Evolutionary conservation across 1,139 yeast species (phyloP).

Genomic region (Yamadazyma songkhlaensis): DNA sequence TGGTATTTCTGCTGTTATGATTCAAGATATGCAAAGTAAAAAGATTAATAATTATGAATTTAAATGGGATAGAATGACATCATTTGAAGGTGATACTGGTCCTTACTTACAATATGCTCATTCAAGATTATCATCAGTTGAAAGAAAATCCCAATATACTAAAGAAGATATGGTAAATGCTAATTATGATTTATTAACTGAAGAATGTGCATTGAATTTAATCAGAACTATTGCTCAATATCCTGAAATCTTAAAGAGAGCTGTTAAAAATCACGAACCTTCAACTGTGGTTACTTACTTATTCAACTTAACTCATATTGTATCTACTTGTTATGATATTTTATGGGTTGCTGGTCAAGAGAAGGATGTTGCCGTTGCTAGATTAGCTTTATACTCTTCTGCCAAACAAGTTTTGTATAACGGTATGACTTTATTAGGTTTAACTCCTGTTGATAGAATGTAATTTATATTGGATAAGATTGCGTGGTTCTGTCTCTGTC

Average conservation of each 20-base stretch:
- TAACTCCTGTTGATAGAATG: constrained; percentile 99
- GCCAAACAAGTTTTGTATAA: constrained; percentile 89
- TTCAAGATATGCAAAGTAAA: constrained; percentile 98
- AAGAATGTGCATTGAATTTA: constrained; percentile 71
- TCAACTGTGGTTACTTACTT: constrained; percentile 92
- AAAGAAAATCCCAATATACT: constrained; percentile 69
- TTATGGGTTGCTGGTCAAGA: constrained; percentile 98
- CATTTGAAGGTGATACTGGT: constrained; percentile 99
- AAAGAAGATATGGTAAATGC: constrained; percentile 53
- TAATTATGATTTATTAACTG: constrained; percentile 68
- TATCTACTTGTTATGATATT: constrained; percentile 91
- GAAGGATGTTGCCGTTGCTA: constrained; percentile 80
- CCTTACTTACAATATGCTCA: constrained; percentile 99
- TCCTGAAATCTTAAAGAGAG: constrained; percentile 86
- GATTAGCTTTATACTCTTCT: constrained; percentile 87
- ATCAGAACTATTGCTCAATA: constrained; percentile 82
- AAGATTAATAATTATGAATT: constrained; percentile 95
- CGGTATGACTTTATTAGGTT: constrained; percentile 88
- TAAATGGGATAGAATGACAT: constrained; percentile 97
- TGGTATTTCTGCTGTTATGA: constrained; percentile 97
- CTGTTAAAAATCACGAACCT: constrained; percentile 86
- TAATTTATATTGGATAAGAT: constrained; percentile 23
- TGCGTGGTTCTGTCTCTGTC: too few relatives aligned
- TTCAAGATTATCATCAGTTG: constrained; percentile 92
- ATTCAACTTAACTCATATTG: constrained; percentile 89